These are phyloP conservation scores for Fraxinus quadrangulata DNA, from an alignment of 257 asterid genomes.

Conservation along the genomic window DNA sequence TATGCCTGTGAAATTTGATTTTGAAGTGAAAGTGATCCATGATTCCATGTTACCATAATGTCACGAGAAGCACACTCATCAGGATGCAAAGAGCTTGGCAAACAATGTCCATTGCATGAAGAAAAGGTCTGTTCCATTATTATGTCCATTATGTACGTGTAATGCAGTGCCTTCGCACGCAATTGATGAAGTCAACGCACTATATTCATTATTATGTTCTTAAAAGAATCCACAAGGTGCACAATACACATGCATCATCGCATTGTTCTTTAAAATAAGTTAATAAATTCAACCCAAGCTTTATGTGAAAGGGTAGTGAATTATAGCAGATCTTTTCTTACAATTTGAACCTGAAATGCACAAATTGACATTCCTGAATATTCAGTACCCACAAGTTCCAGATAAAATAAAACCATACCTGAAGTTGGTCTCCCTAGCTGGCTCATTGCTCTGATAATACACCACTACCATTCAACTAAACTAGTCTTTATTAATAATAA, in stretches of 20 bases:
- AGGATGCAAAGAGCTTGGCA: not conserved
- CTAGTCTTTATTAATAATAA: constrained; percentile 24
- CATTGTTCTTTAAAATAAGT: not conserved
- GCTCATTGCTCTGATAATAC: constrained; percentile 54
- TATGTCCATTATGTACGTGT: not conserved
- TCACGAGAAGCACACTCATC: not conserved
- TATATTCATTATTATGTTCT: not conserved
- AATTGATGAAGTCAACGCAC: not conserved
- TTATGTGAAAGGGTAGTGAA: not conserved
- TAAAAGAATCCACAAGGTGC: not conserved
- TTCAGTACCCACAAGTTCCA: not conserved
- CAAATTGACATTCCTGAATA: not conserved
- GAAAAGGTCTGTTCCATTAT: not conserved
- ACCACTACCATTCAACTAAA: constrained; percentile 46
- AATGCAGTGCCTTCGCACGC: not conserved
- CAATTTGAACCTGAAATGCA: not conserved
- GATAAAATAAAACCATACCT: constrained; percentile 38
- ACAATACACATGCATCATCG: not conserved
- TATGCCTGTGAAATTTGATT: not conserved
- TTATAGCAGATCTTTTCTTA: not conserved
- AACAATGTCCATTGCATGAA: not conserved
- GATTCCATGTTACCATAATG: not conserved
- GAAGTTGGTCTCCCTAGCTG: constrained; percentile 54
- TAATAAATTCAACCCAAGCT: not conserved
- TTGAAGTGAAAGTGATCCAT: constrained; percentile 5